Conservation (phyloP, 179 eudicot species). For the Drosera spatulata region DNA sequence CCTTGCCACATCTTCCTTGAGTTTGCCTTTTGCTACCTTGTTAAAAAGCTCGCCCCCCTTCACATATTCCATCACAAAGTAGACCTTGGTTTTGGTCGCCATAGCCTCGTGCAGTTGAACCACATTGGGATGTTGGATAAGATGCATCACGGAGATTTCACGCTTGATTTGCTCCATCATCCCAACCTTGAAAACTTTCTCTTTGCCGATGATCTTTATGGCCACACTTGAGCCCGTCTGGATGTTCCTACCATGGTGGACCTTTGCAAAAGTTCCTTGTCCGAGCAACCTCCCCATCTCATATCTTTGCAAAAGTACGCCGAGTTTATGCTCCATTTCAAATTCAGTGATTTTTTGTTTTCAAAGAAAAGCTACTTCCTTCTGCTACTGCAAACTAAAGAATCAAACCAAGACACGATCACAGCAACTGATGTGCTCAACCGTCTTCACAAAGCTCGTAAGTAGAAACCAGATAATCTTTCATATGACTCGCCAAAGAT, state of each 20-base stretch:
- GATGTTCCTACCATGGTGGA: slow-evolving; percentile 7
- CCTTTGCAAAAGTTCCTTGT: slow-evolving; percentile 21
- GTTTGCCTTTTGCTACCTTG: slow-evolving; percentile 11
- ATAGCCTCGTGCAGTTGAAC: slow-evolving; percentile 15
- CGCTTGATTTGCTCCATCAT: slow-evolving; percentile 16
- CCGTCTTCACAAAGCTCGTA: slow-evolving; percentile 60
- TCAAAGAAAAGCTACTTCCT: too few relatives aligned
- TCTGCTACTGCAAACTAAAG: background rate
- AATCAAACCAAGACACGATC: background rate
- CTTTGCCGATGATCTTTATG: slow-evolving; percentile 10
- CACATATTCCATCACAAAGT: slow-evolving; percentile 1
- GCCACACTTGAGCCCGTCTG: slow-evolving; percentile 11
- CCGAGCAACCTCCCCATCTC: slow-evolving; percentile 14
- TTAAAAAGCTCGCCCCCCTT: slow-evolving; percentile 20
- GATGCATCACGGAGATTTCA: slow-evolving; percentile 11
- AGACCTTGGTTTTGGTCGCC: slow-evolving; percentile 16
- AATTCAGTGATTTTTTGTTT: too few relatives aligned
- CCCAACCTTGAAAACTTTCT: slow-evolving; percentile 11
- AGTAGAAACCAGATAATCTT: slow-evolving; percentile 22
- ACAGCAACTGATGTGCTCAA: slow-evolving; percentile 17
- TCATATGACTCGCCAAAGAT: slow-evolving; percentile 15
- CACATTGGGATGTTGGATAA: slow-evolving; percentile 11
- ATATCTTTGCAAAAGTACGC: slow-evolving; percentile 7
- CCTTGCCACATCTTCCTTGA: slow-evolving; percentile 2
- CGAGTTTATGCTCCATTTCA: slow-evolving; percentile 3